phyloP scores from a whole-genome alignment of 2,329 filamentous ascomycete genomes.

The Colletotrichum gloeosporioides region DNA sequence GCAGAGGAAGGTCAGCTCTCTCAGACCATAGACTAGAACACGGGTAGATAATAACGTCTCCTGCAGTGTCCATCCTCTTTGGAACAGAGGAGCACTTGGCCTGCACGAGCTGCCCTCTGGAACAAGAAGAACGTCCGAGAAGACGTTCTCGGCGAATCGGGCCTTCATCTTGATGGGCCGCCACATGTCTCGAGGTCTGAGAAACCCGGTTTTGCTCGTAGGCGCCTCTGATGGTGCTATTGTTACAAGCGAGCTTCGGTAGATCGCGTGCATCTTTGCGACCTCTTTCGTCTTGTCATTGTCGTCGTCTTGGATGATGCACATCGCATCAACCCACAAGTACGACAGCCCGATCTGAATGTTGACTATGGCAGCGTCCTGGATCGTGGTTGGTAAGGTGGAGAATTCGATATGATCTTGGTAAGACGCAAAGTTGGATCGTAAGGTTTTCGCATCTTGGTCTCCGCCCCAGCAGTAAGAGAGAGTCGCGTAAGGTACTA shows the following conservation, averaged over 20 bases:
- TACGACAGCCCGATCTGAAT: constrained; percentile 1
- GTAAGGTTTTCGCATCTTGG: background rate
- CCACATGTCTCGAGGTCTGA: background rate
- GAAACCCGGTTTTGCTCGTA: background rate
- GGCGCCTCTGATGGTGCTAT: background rate
- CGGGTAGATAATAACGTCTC: background rate
- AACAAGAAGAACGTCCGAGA: background rate
- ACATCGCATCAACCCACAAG: constrained; percentile 20
- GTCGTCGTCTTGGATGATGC: constrained; percentile 17
- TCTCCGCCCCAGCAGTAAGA: background rate
- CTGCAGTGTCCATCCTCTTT: background rate
- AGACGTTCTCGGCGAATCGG: background rate
- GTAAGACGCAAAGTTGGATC: background rate
- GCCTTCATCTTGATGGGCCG: background rate
- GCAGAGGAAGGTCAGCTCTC: background rate
- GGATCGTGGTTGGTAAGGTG: background rate
- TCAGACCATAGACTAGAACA: background rate
- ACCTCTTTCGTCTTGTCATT: background rate
- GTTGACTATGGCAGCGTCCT: background rate
- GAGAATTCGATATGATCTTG: background rate
- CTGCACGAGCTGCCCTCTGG: background rate
- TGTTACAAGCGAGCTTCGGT: background rate
- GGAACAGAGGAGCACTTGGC: background rate
- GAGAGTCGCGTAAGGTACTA: background rate
- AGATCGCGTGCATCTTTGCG: background rate